Evolutionary conservation across 768 basidiomycete genomes (phyloP), one percentile per base, ranked within the genome.

Genomic region (Coprinopsis sp.): DNA sequence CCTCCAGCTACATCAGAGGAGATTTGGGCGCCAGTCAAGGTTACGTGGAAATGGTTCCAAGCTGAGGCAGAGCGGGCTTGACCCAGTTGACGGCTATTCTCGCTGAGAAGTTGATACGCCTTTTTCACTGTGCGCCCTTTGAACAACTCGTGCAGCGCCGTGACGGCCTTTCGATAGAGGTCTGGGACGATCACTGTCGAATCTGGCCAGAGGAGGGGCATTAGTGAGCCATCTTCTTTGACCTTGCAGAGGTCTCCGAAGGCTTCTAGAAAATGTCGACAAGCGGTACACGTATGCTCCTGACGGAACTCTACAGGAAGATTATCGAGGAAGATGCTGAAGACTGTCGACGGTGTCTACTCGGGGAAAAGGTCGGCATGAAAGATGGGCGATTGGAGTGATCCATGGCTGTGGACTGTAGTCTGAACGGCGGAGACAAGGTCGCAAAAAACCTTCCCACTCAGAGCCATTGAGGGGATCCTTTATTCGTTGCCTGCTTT

Each of bases 41-140:
- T 25, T 37, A 41, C 19, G 37, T 41, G 28, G 21, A 47, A 30
- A 25, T 47, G 46, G 8, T 19, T 28, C 46, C 46, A 47, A 8
- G 14, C 8, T 4, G 27, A n/a, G n/a, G n/a, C n/a, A 40, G n/a
- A 10, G 12, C 22, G 3, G 37, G n/a, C 21, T 19, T 21, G n/a
- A 6, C 46, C 46, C 4, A 47, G 29, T 6, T 8, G 4, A 6
- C 22, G 29, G 19, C 33, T 22, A 12, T 23, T 18, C 13, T 27
- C 18, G 13, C 1, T 37, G 8, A 11, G 21, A 16, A 47, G n/a
- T 13, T 12, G 4, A 10, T 37, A 33, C 10, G 22, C 37, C 8
- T 37, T 18, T 12, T 19, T 13, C 8, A 31, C 31, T 22, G 6
- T 22, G 13, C 34, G 30, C 10, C 37, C 38, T 13, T 25, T 21